phyloP scores from a whole-genome alignment of 2,329 filamentous ascomycete genomes.

The Dactylellina parvicollis region DNA sequence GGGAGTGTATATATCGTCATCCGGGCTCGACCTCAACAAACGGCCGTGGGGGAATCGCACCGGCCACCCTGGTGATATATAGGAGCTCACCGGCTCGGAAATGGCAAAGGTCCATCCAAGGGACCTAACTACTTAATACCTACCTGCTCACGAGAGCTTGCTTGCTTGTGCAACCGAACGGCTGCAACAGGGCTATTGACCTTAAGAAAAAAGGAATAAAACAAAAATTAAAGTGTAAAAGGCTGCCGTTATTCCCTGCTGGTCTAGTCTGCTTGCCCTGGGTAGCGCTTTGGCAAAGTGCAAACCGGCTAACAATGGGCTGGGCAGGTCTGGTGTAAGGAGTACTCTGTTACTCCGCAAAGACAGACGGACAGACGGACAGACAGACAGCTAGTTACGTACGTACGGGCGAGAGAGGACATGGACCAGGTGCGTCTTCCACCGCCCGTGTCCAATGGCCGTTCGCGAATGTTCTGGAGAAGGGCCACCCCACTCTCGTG shows the following conservation, averaged over 20 bases:
- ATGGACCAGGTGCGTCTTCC: conserved; percentile 20
- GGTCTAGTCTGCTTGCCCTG: background rate
- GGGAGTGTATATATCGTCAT: background rate
- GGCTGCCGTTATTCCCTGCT: conserved; percentile 7
- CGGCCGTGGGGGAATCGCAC: conserved; percentile 38
- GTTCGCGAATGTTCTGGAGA: conserved; percentile 36
- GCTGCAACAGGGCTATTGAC: conserved; percentile 34
- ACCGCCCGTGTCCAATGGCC: conserved; percentile 33
- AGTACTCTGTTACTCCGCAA: too few species aligned
- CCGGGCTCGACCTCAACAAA: conserved; percentile 2
- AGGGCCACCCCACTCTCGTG: conserved; percentile 34
- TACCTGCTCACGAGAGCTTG: conserved; percentile 50
- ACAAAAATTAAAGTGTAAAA: conserved; percentile 10
- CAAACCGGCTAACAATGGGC: conserved; percentile 13
- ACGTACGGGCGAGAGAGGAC: conserved; percentile 15
- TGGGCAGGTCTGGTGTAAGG: conserved; percentile 19
- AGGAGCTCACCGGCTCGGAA: conserved; percentile 47
- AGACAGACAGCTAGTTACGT: conserved; percentile 16
- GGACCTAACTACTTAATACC: too few species aligned
- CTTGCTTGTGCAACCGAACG: conserved; percentile 46
- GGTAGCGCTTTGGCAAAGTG: conserved; percentile 15
- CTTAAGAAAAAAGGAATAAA: background rate
- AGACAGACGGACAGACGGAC: background rate
- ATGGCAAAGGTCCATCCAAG: conserved; percentile 27
- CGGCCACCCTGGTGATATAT: conserved; percentile 23